phyloP scores from a whole-genome alignment of 176 grass and related monocot species.

The Triticum aestivum region DNA sequence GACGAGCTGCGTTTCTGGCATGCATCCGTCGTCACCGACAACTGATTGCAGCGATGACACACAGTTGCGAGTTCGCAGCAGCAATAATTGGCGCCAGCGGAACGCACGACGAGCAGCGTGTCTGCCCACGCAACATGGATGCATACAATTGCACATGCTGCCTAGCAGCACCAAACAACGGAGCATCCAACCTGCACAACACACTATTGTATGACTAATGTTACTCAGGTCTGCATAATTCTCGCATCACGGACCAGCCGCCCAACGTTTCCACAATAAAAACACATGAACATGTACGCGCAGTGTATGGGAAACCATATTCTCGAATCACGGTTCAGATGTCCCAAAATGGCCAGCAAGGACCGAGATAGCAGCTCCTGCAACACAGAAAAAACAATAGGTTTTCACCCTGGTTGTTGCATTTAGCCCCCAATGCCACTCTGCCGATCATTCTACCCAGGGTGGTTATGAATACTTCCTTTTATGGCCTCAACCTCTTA shows the following conservation, averaged over 20 bases:
- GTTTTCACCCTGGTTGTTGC: not conserved
- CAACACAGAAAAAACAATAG: not conserved
- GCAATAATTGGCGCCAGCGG: not conserved
- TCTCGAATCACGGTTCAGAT: not conserved
- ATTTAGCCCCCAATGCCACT: not conserved
- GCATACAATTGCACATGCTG: no score
- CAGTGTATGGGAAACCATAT: not conserved
- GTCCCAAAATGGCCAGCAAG: not conserved
- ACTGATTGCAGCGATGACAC: not conserved
- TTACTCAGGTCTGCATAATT: not conserved
- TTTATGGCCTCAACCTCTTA: constrained; percentile 44
- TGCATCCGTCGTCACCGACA: not conserved
- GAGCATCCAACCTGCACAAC: not conserved
- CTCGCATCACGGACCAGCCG: not conserved
- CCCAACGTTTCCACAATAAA: not conserved
- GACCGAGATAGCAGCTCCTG: not conserved
- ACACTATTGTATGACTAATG: no score
- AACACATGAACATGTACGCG: not conserved
- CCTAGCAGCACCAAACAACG: no score
- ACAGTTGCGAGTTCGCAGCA: not conserved
- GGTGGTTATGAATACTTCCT: not conserved
- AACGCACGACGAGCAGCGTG: not conserved
- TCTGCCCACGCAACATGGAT: no score
- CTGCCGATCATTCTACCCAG: not conserved
- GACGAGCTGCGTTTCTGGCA: not conserved